Percentiles rank a stretch among this genome's conserved stretches.
Conservation (phyloP, 345 rosid species). For the Eucalyptus dawsonii region DNA sequence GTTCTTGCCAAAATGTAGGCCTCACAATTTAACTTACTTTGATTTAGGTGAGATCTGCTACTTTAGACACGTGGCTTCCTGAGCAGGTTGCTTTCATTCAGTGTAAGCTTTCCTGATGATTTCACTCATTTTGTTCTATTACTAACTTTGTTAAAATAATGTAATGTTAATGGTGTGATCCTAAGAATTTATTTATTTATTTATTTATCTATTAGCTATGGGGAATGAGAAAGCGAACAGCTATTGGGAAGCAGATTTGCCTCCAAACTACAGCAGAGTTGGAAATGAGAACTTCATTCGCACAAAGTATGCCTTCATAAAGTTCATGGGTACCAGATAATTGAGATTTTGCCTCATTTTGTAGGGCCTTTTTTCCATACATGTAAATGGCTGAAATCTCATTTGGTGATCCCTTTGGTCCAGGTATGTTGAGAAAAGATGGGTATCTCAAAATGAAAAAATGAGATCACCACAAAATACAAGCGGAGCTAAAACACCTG, state of each 20-base stretch:
- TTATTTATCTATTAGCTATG: slow-evolving; percentile 28
- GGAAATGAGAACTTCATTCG: slow-evolving; percentile 68
- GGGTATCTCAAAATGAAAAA: slow-evolving; percentile 43
- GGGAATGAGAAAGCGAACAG: slow-evolving; percentile 76
- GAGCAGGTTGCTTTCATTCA: slow-evolving; percentile 78
- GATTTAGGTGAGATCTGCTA: slow-evolving; percentile 77
- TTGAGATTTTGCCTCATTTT: neutral
- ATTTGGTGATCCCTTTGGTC: neutral
- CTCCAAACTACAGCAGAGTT: slow-evolving; percentile 60
- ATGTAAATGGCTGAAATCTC: neutral
- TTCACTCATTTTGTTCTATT: neutral
- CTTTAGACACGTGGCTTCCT: slow-evolving; percentile 98
- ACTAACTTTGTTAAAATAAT: neutral
- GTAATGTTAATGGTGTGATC: neutral
- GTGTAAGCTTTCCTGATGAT: slow-evolving; percentile 33
- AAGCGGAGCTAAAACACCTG: slow-evolving; percentile 7
- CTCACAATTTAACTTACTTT: neutral
- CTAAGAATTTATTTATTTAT: neutral
- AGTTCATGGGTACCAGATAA: neutral
- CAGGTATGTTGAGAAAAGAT: slow-evolving; percentile 73
- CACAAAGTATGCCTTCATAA: slow-evolving; percentile 55
- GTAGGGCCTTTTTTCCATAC: neutral
- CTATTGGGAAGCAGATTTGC: slow-evolving; percentile 96
- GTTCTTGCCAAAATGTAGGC: neutral
- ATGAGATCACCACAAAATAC: slow-evolving; percentile 11